Evolutionary conservation across 164 flowering plant species (phyloP).

Genomic region (Cinnamomum micranthum): DNA sequence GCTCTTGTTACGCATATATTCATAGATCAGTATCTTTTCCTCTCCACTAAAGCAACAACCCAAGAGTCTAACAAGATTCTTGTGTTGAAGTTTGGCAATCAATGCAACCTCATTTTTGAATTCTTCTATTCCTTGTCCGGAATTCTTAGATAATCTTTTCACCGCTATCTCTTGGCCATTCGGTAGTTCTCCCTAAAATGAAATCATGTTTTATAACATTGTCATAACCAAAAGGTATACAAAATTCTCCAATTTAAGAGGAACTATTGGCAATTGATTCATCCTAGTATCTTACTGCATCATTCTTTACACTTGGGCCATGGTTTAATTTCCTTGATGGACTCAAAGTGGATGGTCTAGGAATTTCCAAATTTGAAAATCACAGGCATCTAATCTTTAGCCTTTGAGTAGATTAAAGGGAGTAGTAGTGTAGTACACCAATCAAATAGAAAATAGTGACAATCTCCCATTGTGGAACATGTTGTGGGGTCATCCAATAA

Average conservation of each 20-base stretch:
- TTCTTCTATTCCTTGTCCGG: conserved; percentile 10
- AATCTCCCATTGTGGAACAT: not conserved
- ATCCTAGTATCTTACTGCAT: not conserved
- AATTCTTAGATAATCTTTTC: conserved; percentile 2
- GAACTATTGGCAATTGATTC: not conserved
- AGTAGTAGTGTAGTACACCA: not conserved
- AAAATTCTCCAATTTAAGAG: not conserved
- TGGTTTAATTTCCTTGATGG: not conserved
- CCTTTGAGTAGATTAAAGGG: no score
- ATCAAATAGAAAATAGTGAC: not conserved
- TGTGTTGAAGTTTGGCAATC: conserved; percentile 48
- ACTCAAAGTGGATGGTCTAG: not conserved
- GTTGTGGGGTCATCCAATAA: not conserved
- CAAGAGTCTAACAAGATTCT: conserved; percentile 65
- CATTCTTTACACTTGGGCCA: not conserved
- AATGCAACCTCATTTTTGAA: conserved; percentile 6
- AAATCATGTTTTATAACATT: not conserved
- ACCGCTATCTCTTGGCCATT: conserved; percentile 3
- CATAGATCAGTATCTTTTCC: conserved; percentile 58
- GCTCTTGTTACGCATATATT: conserved; percentile 30
- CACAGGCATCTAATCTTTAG: no score
- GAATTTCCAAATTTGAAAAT: not conserved
- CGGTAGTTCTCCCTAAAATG: not conserved
- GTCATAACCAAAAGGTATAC: not conserved
- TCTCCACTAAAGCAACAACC: conserved; percentile 69